Evolutionary conservation across 2,329 filamentous ascomycete genomes (phyloP).

Genomic region (Colletotrichum plurivorum): DNA sequence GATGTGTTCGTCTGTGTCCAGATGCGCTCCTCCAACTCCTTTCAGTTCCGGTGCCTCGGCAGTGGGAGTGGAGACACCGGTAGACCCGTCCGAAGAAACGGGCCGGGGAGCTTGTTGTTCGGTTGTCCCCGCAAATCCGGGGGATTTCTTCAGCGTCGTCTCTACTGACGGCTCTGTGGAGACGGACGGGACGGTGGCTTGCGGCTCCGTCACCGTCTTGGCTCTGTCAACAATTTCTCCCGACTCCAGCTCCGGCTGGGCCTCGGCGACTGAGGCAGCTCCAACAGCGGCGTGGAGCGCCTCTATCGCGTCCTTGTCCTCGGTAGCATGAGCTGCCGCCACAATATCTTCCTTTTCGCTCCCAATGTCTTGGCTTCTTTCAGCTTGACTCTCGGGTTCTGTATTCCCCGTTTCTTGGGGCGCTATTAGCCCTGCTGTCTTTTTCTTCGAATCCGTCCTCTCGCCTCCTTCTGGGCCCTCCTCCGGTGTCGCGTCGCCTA

Average conservation of each 20-base stretch:
- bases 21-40: slow-evolving; percentile 46
- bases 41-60: slow-evolving; percentile 40
- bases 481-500: background rate
- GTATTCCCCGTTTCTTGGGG: slow-evolving; percentile 39
- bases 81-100: background rate
- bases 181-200: background rate
- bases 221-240: background rate
- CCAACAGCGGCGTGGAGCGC: background rate
- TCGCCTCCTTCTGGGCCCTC: background rate
- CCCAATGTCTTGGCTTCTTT: slow-evolving; percentile 22
- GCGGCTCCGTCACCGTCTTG: background rate
- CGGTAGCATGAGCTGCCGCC: slow-evolving; percentile 3
- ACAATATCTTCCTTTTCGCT: slow-evolving; percentile 18
- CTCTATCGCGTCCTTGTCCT: background rate
- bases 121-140: background rate
- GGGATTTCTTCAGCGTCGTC: background rate
- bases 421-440: slow-evolving; percentile 31
- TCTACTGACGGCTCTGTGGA: background rate
- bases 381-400: slow-evolving; percentile 38
- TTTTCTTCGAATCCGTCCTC: background rate
- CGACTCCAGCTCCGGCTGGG: background rate
- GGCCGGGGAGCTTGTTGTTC: background rate
- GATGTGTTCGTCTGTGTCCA: slow-evolving; percentile 40
- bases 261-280: slow-evolving; percentile 3
- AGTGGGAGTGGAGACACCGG: slow-evolving; percentile 31